phyloP scores from a whole-genome alignment of 139 green algal genomes.

The Coelastrella sp. region DNA sequence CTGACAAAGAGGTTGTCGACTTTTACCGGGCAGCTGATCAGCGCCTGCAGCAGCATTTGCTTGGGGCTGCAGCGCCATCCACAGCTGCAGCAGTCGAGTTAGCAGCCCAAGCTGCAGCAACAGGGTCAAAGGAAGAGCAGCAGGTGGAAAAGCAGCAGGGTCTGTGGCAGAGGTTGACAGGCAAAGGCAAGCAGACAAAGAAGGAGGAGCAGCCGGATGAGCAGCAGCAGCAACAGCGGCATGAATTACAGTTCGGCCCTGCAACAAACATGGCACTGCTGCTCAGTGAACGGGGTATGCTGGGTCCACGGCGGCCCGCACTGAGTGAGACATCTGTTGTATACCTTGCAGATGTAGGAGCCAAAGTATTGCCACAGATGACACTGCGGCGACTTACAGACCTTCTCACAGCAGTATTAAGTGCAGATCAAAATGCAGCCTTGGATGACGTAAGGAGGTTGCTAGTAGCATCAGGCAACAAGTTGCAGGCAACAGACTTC shows the following conservation, averaged over 20 bases:
- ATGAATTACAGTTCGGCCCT: background rate
- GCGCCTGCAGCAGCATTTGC: conserved; percentile 22
- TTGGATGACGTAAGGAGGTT: background rate
- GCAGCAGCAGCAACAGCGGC: background rate
- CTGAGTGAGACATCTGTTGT: conserved; percentile 8
- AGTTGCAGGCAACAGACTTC: conserved; percentile 4
- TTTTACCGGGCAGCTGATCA: conserved; percentile 17
- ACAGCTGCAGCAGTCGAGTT: background rate
- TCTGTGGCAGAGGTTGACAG: background rate
- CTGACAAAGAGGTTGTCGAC: background rate
- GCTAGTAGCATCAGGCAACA: background rate
- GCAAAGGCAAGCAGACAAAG: background rate
- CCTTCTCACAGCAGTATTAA: conserved; percentile 6
- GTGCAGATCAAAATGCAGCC: background rate
- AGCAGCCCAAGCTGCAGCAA: background rate
- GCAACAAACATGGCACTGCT: background rate
- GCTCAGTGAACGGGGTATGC: background rate
- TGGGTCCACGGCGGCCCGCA: background rate
- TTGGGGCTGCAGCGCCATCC: background rate
- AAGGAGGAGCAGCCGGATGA: conserved; percentile 7
- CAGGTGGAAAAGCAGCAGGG: background rate
- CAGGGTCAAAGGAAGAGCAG: background rate
- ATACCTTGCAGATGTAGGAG: background rate
- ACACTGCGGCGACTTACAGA: background rate
- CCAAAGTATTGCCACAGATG: background rate